A percentile compares a stretch with the other conserved stretches of the same genome.
Evolutionary conservation across 495 filamentous ascomycete genomes (phyloP).

Genomic region (Poronia punctata): DNA sequence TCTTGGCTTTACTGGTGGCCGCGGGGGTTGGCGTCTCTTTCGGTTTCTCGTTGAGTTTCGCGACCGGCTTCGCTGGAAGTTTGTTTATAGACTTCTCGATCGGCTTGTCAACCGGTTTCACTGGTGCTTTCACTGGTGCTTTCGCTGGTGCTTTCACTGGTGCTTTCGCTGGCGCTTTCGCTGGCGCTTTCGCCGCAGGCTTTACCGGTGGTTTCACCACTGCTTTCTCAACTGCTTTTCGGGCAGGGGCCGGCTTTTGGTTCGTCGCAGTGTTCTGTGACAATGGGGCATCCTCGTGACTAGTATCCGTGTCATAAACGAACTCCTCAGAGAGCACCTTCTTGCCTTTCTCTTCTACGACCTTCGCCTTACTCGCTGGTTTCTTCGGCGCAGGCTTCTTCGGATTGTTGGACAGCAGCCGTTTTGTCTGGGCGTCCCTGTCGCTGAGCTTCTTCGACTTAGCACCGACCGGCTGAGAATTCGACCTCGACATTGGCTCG

Average conservation of each 20-base stretch:
- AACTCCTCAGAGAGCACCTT: slow-evolving; percentile 59
- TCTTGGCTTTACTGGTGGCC: slow-evolving; percentile 17
- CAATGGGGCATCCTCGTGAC: slow-evolving; percentile 41
- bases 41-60: slow-evolving; percentile 21
- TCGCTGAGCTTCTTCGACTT: slow-evolving; percentile 57
- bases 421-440: slow-evolving; percentile 57
- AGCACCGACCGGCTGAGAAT: slow-evolving; percentile 39
- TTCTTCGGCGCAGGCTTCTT: slow-evolving; percentile 41
- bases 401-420: slow-evolving; percentile 41
- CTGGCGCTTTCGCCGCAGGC: slow-evolving; percentile 18
- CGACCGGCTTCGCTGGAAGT: slow-evolving; percentile 19
- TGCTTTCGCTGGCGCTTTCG: slow-evolving; percentile 18
- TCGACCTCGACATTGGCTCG: slow-evolving; percentile 47
- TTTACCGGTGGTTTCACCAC: slow-evolving; percentile 20
- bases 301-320: slow-evolving; percentile 69
- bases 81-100: slow-evolving; percentile 27
- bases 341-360: slow-evolving; percentile 20
- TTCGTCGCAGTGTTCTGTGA: slow-evolving; percentile 25
- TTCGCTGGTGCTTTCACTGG: too few species aligned
- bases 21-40: slow-evolving; percentile 22
- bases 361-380: slow-evolving; percentile 32
- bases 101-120: slow-evolving; percentile 28
- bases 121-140: too few species aligned
- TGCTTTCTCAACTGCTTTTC: slow-evolving; percentile 28
- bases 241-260: slow-evolving; percentile 16